A percentile compares a stretch with the other conserved stretches of the same genome.
phyloP scores from a whole-genome alignment of 2,329 filamentous ascomycete genomes.

The Arthrobotrys entomopaga region DNA sequence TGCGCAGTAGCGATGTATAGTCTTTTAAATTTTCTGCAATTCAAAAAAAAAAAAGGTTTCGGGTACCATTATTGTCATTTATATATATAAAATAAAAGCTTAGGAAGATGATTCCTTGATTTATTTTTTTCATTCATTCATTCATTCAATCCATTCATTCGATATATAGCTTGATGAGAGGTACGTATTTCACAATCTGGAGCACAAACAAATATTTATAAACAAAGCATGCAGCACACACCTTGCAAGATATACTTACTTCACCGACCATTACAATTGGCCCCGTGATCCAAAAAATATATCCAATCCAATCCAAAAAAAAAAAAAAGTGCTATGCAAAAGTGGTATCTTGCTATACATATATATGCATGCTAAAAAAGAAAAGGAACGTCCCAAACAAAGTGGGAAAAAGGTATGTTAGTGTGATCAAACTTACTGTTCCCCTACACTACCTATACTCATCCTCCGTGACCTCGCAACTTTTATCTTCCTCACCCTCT shows the following conservation, averaged over 20 bases:
- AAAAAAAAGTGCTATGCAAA: not conserved
- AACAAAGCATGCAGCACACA: not conserved
- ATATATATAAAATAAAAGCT: no score
- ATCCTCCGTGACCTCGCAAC: constrained; percentile 18
- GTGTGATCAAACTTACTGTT: constrained; percentile 8
- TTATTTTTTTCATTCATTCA: no score
- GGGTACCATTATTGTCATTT: not conserved
- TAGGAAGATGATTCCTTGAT: not conserved
- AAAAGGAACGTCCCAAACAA: not conserved
- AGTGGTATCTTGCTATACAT: constrained; percentile 17
- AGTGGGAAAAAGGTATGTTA: no score
- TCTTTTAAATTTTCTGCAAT: not conserved
- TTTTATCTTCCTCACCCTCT: not conserved
- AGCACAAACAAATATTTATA: not conserved
- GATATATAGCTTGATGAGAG: no score
- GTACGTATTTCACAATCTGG: not conserved
- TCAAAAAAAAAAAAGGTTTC: not conserved
- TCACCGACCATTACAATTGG: not conserved
- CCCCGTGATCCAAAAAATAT: not conserved
- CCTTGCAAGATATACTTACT: not conserved
- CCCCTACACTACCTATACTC: constrained; percentile 40
- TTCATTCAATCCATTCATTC: no score
- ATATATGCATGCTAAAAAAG: not conserved
- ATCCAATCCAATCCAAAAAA: no score
- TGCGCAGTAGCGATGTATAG: constrained; percentile 5